Conservation (phyloP, 2,329 filamentous ascomycete genomes). For the Westerdykella aurantiaca region DNA sequence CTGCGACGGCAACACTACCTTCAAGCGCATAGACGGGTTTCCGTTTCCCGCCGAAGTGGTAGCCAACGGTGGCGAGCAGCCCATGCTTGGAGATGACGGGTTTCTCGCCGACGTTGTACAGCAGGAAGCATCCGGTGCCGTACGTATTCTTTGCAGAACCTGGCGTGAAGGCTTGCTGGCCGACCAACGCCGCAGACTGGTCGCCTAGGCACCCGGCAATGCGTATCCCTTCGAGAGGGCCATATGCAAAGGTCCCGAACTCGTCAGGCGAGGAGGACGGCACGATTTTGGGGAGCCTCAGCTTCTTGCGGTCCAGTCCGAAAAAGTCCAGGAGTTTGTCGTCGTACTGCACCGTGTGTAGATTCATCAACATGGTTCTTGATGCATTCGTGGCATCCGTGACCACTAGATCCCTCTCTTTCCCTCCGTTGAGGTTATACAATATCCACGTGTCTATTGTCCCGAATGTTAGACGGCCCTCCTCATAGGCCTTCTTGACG, state of each 20-base stretch:
- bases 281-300: slow-evolving; percentile 75
- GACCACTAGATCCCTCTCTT: slow-evolving; percentile 63
- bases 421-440: slow-evolving; percentile 73
- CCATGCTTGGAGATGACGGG: slow-evolving; percentile 82
- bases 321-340: slow-evolving; percentile 73
- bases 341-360: slow-evolving; percentile 74
- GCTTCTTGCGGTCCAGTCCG: slow-evolving; percentile 63
- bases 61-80: slow-evolving; percentile 79
- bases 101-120: slow-evolving; percentile 81
- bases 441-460: slow-evolving; percentile 87
- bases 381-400: slow-evolving; percentile 86
- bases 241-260: slow-evolving; percentile 63
- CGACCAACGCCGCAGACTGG: slow-evolving; percentile 79
- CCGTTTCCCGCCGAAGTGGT: slow-evolving; percentile 64
- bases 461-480: slow-evolving; percentile 71
- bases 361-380: slow-evolving; percentile 91
- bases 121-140: slow-evolving; percentile 81
- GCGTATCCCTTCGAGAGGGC: slow-evolving; percentile 61
- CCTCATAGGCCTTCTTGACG: slow-evolving; percentile 70
- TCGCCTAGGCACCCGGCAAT: slow-evolving; percentile 85
- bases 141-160: slow-evolving; percentile 89
- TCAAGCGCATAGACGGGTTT: slow-evolving; percentile 75
- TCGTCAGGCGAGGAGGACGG: slow-evolving; percentile 68
- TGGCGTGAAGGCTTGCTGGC: slow-evolving; percentile 75
- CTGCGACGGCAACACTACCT: slow-evolving; percentile 76